Base-by-base conservation (phyloP, 495 filamentous ascomycete species). In the Cercophora sp. region DNA sequence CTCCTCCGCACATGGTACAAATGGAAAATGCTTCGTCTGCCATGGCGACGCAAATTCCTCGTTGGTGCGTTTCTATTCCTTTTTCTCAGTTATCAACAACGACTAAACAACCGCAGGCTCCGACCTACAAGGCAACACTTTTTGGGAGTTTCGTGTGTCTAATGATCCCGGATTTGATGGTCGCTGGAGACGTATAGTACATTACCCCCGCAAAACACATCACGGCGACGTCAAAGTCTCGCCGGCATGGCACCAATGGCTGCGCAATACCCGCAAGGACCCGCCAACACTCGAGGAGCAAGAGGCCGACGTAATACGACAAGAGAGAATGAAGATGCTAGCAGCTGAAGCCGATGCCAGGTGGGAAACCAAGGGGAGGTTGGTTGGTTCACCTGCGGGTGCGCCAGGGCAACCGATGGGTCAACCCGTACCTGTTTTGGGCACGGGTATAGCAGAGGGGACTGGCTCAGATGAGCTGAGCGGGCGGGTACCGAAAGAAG, bases 231-330 rank as follows among this genome's bases (percentile, higher is more conserved):
- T 94, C 25, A 50, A 54, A 6, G 63, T 75, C 51, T 58, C 73
- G 71, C 87, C 92, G 1, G 83, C 86, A 73, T 98, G 93, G 93
- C 88, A 92, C 67, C 92, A 96, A 66, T 98, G 93, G 93, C 84
- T 98, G 10, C 89, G 94, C 31, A 80, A 94, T 58, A 87, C 88
- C 8, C 86, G 93, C 4, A 15, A 61, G 5, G 64, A 80, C 5
- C 75, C 94, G 0, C 93, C 93, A 0, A 81, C 80, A 0, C 70
- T 96, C 15, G 58, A 74, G 15, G 93, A 98, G 67, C 92, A 94
- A 58, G 70, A 73, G 32, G 65, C 71, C 24, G 92, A 98, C 35
- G 59, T 88, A 0, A 49, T 74, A 1, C 79, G 93, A 15, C 86
- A 85, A 63, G 70, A 68, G 18, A 76, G 80, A 48, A 78, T 96